A percentile compares a stretch with the other conserved stretches of the same genome.
phyloP scores from a whole-genome alignment of 768 basidiomycete species.

The Boletus subcaerulescens region DNA sequence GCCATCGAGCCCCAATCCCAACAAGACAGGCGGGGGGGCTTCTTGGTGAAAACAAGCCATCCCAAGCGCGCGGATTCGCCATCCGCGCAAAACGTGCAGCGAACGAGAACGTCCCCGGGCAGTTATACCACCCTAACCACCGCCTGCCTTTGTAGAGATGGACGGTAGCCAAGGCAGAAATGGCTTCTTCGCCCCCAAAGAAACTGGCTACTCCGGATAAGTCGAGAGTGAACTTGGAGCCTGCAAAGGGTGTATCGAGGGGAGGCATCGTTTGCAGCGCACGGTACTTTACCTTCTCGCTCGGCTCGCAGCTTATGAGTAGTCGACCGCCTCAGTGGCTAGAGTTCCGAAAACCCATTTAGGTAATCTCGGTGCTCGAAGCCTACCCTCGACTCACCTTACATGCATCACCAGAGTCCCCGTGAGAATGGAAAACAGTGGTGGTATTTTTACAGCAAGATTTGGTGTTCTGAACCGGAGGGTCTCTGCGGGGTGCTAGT shows the following conservation, averaged over 20 bases:
- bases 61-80: slow-evolving; percentile 25
- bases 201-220: slow-evolving; percentile 33
- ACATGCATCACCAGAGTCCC: background rate
- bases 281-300: background rate
- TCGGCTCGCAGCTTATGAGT: background rate
- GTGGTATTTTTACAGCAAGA: background rate
- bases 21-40: slow-evolving; percentile 13
- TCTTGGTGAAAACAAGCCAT: slow-evolving; percentile 21
- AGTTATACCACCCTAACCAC: slow-evolving; percentile 39
- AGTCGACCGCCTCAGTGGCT: background rate
- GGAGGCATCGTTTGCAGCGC: slow-evolving; percentile 16
- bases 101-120: slow-evolving; percentile 31
- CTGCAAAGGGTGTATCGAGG: slow-evolving; percentile 10
- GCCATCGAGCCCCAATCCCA: slow-evolving; percentile 32
- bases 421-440: background rate
- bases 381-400: background rate
- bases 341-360: background rate
- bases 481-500: too few relatives aligned
- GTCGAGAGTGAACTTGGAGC: slow-evolving; percentile 21
- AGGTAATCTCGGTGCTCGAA: background rate
- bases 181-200: slow-evolving; percentile 35
- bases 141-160: slow-evolving; percentile 32
- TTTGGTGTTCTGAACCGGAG: background rate
- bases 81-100: slow-evolving; percentile 32
- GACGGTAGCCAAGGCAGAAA: slow-evolving; percentile 34